phyloP scores from a whole-genome alignment of 306 rosid genomes.

The Pueraria montana region DNA sequence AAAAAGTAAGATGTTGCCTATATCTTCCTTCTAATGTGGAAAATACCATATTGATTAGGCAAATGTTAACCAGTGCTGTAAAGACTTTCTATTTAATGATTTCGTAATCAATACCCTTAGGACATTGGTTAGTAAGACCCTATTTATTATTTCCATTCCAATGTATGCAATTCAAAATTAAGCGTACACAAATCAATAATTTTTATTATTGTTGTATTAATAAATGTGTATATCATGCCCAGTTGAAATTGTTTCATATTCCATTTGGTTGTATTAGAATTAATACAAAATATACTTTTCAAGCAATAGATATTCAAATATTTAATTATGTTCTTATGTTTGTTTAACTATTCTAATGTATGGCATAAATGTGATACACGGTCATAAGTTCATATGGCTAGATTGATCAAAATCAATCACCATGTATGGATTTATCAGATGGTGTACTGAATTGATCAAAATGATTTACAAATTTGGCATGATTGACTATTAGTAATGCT shows the following conservation, averaged over 20 bases:
- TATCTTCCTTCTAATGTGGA: slow-evolving; percentile 25
- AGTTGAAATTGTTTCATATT: neutral
- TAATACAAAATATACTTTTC: neutral
- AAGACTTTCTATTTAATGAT: neutral
- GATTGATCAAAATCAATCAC: slow-evolving; percentile 1
- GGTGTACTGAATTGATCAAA: neutral
- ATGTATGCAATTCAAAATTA: neutral
- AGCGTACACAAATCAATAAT: neutral
- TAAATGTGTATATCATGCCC: neutral
- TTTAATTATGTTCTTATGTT: neutral
- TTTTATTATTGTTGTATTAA: neutral
- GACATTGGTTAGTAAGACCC: neutral
- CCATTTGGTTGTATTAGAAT: neutral
- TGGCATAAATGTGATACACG: neutral
- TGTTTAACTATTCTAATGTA: neutral
- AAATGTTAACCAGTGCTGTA: neutral
- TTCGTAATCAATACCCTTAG: neutral
- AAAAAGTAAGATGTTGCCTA: slow-evolving; percentile 64
- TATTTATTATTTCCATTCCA: neutral
- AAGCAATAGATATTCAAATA: neutral
- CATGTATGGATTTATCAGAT: neutral
- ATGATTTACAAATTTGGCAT: neutral
- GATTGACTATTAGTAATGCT: slow-evolving; percentile 12
- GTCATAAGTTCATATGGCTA: neutral
- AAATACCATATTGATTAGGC: neutral